Evolutionary conservation across 2,329 filamentous ascomycete species (phyloP), one percentile per base, ranked within the genome.

Genomic region (Pseudogymnoascus sp.): DNA sequence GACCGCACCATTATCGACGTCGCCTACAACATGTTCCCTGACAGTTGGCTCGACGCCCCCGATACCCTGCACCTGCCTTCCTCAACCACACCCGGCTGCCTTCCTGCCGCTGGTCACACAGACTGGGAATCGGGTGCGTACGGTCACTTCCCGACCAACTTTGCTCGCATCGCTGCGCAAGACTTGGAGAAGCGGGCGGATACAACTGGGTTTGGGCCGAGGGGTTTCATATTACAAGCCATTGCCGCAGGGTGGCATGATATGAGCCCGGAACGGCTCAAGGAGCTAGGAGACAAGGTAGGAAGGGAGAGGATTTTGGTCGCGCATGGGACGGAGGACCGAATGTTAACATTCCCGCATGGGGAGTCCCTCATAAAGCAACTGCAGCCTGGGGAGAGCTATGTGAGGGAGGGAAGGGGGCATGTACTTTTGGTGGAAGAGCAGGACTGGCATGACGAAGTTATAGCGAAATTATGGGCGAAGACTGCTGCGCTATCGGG

Each of bases 221-320:
- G 77, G 32, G 89, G 89, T 1, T 91, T 94, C 72, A 70, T 94
- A 32, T 77, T 89, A 66, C 91, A 96, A 76, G 81, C 90, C 2
- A 77, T 90, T 58, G 91, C 91, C 0, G 89, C 87, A 0, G 88
- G 85, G 0, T 90, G 89, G 82, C 91, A 96, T 73, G 76, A 83
- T 73, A 96, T 96, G 78, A 84, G 79, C 11, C 72, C 81, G 0
- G 79, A 75, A 62, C 87, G 95, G 74, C 74, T 96, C 50, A 75
- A 74, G 65, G 75, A 80, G 64, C 77, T 96, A 64, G 88, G 81
- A 0, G 84, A 91, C 66, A 74, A 72, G 28, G 81, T 96, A 1
- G 90, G 90, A 0, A 79, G 89, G 60, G 82, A 87, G 65, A 77
- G 90, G 32, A 92, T 96, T 65, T 73, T 90, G 67, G 82, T 96